Percentiles rank a stretch among this genome's conserved stretches.
Conservation (phyloP, 345 rosid genomes). For the Psidium guajava region DNA sequence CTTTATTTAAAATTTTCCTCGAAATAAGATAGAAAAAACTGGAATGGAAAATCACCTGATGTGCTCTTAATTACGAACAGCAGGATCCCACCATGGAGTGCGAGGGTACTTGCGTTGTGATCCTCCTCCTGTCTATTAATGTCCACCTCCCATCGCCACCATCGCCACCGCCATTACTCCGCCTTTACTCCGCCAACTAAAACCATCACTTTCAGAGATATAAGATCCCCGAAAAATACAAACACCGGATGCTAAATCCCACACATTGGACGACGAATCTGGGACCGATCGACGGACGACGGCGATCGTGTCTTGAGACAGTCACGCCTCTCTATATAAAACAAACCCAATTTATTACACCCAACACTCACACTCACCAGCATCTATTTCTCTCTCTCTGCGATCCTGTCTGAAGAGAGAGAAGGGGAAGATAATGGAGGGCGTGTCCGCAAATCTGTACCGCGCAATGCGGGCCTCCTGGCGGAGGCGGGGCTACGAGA, state of each 20-base stretch:
- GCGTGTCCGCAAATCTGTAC: background rate
- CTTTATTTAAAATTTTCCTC: too few relatives aligned
- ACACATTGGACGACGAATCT: background rate
- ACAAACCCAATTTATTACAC: background rate
- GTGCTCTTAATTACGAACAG: background rate
- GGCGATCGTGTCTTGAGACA: background rate
- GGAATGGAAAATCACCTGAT: background rate
- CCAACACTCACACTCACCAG: background rate
- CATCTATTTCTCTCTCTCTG: background rate
- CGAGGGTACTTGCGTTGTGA: too few relatives aligned
- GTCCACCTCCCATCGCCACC: background rate
- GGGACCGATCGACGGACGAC: background rate
- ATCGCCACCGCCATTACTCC: background rate
- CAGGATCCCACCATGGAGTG: background rate
- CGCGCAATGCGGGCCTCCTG: conserved; percentile 14
- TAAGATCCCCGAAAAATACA: background rate
- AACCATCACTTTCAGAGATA: background rate
- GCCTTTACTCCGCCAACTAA: background rate
- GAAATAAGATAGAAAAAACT: background rate
- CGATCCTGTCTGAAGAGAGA: background rate
- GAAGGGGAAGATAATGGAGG: background rate
- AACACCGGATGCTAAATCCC: background rate
- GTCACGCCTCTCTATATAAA: background rate
- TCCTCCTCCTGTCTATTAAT: background rate
- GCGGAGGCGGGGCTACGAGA: conserved; percentile 22